Evolutionary conservation across 1,139 yeast genomes (phyloP).

Genomic region (Candida glucosophila): DNA sequence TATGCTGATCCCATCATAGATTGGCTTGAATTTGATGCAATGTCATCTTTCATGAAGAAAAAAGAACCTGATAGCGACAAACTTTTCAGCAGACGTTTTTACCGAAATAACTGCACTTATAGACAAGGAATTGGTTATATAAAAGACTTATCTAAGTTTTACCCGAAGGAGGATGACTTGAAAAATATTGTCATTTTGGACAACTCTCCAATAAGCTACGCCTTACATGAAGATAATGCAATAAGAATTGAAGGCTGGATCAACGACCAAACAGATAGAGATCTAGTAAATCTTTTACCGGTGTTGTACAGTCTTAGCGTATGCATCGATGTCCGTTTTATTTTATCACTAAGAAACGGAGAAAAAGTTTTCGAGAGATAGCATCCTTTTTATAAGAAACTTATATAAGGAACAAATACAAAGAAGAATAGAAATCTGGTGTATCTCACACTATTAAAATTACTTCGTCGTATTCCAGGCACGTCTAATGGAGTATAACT

Average conservation of each 20-base stretch:
- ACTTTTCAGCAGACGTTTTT: slow-evolving; percentile 53
- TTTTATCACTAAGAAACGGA: slow-evolving; percentile 71
- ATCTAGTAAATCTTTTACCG: slow-evolving; percentile 72
- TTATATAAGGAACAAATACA: no score
- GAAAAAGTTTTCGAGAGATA: slow-evolving; percentile 53
- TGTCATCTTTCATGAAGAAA: slow-evolving; percentile 1
- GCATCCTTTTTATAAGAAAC: no score
- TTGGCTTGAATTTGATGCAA: slow-evolving; percentile 52
- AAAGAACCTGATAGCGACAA: slow-evolving; percentile 6
- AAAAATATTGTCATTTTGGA: slow-evolving; percentile 75
- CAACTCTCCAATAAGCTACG: slow-evolving; percentile 86
- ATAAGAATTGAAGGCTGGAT: slow-evolving; percentile 96
- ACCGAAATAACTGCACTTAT: slow-evolving; percentile 73
- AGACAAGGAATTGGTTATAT: slow-evolving; percentile 79
- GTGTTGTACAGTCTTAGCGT: slow-evolving; percentile 69
- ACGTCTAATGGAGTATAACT: no score
- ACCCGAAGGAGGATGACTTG: slow-evolving; percentile 44
- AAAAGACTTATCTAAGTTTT: slow-evolving; percentile 61
- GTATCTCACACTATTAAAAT: no score
- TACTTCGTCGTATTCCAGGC: no score
- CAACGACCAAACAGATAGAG: slow-evolving; percentile 84
- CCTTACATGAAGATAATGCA: slow-evolving; percentile 78
- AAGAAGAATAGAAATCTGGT: no score
- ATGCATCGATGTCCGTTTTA: slow-evolving; percentile 78
- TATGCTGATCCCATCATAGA: slow-evolving; percentile 97